These are phyloP conservation scores for Hyparrhenia diplandra DNA, from an alignment of 176 grass and related monocot genomes.

Conservation along the genomic window DNA sequence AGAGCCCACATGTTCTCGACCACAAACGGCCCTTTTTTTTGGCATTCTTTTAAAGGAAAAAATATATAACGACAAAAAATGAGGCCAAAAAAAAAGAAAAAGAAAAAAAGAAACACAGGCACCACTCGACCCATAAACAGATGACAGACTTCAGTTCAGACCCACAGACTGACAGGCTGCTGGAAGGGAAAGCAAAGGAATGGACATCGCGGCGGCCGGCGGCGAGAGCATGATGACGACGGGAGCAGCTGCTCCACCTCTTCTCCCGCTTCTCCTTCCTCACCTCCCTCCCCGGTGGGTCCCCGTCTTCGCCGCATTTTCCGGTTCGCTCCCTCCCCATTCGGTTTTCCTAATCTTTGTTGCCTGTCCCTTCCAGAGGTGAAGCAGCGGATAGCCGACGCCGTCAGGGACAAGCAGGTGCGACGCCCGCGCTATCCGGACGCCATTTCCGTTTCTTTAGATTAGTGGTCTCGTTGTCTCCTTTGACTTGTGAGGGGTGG, in stretches of 20 bases:
- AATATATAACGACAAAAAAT: too few species aligned
- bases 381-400: conserved; percentile 59
- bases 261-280: conserved; percentile 68
- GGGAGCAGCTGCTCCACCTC: conserved; percentile 61
- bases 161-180: too few species aligned
- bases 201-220: conserved; percentile 16
- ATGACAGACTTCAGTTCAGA: too few species aligned
- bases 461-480: background rate
- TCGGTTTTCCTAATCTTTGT: background rate
- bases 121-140: too few species aligned
- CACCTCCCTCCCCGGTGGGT: conserved; percentile 54
- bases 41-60: too few species aligned
- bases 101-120: too few species aligned
- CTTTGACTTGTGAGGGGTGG: background rate
- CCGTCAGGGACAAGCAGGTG: conserved; percentile 79
- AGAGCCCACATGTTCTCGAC: too few species aligned
- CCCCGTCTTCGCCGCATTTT: background rate
- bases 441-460: background rate
- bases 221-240: conserved; percentile 54
- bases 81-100: too few species aligned
- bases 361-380: conserved; percentile 39
- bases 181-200: too few species aligned
- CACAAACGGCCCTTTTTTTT: too few species aligned
- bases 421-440: background rate
- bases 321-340: background rate